Base-by-base conservation (phyloP, 2,329 filamentous ascomycete genomes). In the Aspergillus sp. region DNA sequence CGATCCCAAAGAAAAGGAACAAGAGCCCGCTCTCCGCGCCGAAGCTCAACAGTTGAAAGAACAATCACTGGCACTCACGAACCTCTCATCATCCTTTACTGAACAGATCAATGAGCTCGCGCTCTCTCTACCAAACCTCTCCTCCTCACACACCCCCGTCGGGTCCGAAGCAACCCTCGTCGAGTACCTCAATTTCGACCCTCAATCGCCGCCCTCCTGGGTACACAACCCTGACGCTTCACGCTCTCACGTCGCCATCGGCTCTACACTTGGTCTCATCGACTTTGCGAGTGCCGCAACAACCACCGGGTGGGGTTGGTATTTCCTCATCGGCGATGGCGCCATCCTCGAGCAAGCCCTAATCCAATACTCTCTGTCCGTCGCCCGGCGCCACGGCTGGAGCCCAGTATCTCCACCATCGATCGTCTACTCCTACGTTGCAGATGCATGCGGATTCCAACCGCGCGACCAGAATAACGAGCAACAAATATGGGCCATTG, bases 271-370 rank as follows among this genome's bases (percentile, higher is more conserved):
- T n/a, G 89, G 89, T 38, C 84, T 99, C n/a, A 83, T 99, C 55
- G 94, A 99, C 79, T 97, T 99, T 72, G 83, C 90, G 5, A 89
- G 85, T 62, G 92, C 93, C 5, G 89, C 89, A 2, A 88, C 86
- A n/a, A 89, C 92, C 1, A 91, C 90, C 3, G 95, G 95, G 43
- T 99, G 94, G 94, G 95, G 95, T 1, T 99, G 93, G 92, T 99
- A 99, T 80, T 98, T 93, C 78, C 87, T 99, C 11, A 83, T 92
- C n/a, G 92, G 94, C 73, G 93, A 96, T 72, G 95, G 89, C 8
- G 93, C 93, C 0, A 87, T 95, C 75, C 85, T 99, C n/a, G 95
- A 99, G 79, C 94, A 98, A 74, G 95, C 95, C 0, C 85, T 99
- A 3, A 81, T 98, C 13, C 90, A 94, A 75, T 97, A 96, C 76